A percentile compares a stretch with the other conserved stretches of the same genome.
Conservation (phyloP, 257 asterid species). For the Solanum pimpinellifolium region DNA sequence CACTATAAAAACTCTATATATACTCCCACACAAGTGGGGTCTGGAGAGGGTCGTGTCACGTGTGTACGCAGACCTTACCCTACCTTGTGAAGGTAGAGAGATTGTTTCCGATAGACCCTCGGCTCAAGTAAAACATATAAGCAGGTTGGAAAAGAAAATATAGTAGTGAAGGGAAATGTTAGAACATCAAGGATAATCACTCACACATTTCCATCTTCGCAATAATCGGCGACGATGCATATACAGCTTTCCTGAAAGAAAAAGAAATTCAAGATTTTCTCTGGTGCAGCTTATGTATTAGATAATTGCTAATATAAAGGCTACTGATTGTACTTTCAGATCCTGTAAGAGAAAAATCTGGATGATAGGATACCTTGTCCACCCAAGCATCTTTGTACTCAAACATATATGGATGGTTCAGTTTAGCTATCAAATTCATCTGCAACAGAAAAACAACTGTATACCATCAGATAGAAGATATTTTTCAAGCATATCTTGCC, state of each 20-base stretch:
- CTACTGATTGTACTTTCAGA: neutral
- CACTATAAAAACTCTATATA: neutral
- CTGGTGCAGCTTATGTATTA: neutral
- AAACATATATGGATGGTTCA: constrained; percentile 77
- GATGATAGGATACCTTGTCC: constrained; percentile 46
- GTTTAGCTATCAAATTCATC: constrained; percentile 61
- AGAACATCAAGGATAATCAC: constrained; percentile 7
- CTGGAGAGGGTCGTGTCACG: neutral
- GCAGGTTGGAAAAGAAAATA: neutral
- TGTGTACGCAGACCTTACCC: neutral
- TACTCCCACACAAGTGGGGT: neutral
- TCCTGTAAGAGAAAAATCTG: neutral
- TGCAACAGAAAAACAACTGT: constrained; percentile 12
- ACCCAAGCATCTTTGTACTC: constrained; percentile 90
- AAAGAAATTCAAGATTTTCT: neutral
- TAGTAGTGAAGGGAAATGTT: neutral
- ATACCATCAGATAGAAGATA: neutral
- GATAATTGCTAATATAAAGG: neutral
- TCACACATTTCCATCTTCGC: constrained; percentile 86
- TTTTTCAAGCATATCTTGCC: neutral
- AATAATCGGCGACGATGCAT: constrained; percentile 66
- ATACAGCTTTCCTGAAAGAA: constrained; percentile 49
- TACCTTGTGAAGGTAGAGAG: neutral
- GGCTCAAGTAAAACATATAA: neutral
- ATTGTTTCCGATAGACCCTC: neutral